phyloP scores from a whole-genome alignment of 169 alveolate species.

The Eimeria necatrix region DNA sequence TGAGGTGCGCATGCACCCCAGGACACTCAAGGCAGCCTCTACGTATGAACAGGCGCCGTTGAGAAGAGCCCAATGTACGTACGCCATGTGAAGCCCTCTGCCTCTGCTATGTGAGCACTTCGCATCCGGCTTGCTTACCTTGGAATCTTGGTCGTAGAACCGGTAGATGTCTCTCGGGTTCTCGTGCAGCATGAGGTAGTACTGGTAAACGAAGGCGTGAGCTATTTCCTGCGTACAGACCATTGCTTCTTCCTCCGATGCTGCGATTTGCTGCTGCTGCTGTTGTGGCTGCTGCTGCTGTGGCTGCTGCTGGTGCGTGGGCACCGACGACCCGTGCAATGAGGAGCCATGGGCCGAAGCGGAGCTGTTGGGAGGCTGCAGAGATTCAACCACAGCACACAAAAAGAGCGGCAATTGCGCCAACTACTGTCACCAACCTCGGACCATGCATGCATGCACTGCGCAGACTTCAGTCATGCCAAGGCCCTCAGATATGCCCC shows the following conservation, averaged over 20 bases:
- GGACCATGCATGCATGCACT: neutral
- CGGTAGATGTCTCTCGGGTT: conserved; percentile 75
- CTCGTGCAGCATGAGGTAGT: conserved; percentile 80
- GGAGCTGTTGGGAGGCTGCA: conserved; percentile 59
- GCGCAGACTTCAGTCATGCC: neutral
- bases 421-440: neutral
- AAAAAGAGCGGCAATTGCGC: neutral
- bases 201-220: conserved; percentile 82
- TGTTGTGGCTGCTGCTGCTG: conserved; percentile 22
- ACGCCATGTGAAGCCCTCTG: no score
- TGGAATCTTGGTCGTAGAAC: conserved; percentile 80
- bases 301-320: conserved; percentile 17
- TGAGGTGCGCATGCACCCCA: neutral
- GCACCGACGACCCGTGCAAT: conserved; percentile 26
- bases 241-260: conserved; percentile 24
- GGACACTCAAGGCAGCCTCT: neutral
- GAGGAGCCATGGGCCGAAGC: conserved; percentile 22
- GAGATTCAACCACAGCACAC: conserved; percentile 3
- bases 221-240: conserved; percentile 76
- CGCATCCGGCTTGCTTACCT: conserved; percentile 67
- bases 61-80: no score
- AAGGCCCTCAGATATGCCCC: no score
- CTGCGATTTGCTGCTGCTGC: conserved; percentile 45
- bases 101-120: neutral
- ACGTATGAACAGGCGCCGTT: no score